Base-by-base conservation (phyloP, 2,329 filamentous ascomycete genomes). In the Teratosphaeria gauchensis region DNA sequence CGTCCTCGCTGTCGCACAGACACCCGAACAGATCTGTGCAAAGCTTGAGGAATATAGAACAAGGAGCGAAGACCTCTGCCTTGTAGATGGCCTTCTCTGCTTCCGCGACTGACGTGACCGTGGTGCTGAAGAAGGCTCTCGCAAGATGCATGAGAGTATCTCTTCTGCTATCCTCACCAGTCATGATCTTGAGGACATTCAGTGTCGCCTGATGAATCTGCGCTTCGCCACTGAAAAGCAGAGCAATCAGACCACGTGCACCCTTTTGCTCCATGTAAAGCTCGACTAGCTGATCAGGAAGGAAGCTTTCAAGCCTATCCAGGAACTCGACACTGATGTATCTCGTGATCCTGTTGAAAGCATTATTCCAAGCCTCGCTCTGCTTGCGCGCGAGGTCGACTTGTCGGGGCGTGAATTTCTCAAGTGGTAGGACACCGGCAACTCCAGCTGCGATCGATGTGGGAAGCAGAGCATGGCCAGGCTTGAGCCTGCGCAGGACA, bases 121-220 rank as follows among this genome's bases (percentile, higher is more conserved):
- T 80, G n/a, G 78, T 80, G 14, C 74, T 75, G 62, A 83, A 84
- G 62, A 81, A 82, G 0, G 76, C 75, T 54, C 77, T 74, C n/a
- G 86, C 69, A n/a, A 87, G 72, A 65, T 85, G 79, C 52, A 80
- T 80, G 14, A 88, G 74, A 16, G 84, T 84, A 63, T 86, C 83
- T 61, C 80, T 75, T 58, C 84, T 77, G 60, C 78, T 80, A 56
- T 81, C 80, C 71, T 95, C 84, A 8, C 82, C 83, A 38, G 89
- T 94, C 66, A 92, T 83, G 38, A 84, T 84, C 73, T 96, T 96
- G 63, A 97, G 82, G 31, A 97, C 77, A 64, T 91, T 88, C 6
- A 92, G 82, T 1, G 89, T 86, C 16, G 89, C 87, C 69, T 92
- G 87, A 61, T 90, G 90, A 35, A 94, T 86, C 59, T 85, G 82